Percentiles rank a stretch among this genome's conserved stretches.
Conservation (phyloP, 257 asterid species). For the Solanum chiquidenum region DNA sequence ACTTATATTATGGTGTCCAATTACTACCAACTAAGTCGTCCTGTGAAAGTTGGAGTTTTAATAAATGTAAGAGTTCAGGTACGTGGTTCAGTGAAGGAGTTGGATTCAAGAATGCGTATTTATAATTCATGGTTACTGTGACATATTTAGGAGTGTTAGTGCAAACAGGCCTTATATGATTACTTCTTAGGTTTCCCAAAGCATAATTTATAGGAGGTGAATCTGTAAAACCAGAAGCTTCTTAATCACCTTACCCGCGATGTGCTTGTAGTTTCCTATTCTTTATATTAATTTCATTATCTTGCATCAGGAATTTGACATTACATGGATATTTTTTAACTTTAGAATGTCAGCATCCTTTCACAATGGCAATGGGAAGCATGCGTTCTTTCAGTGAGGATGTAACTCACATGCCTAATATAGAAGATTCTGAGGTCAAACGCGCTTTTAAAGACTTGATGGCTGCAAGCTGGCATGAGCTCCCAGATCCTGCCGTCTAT, state of each 20-base stretch:
- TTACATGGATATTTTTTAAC: constrained; percentile 1
- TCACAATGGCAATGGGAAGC: constrained; percentile 37
- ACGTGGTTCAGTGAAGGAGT: not conserved
- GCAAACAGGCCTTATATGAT: not conserved
- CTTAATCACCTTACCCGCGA: not conserved
- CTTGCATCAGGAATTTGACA: not conserved
- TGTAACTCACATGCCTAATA: constrained; percentile 46
- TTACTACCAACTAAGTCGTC: not conserved
- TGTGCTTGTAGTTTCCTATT: not conserved
- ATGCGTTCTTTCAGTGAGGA: constrained; percentile 61
- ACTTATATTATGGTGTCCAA: not conserved
- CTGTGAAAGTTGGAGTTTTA: not conserved
- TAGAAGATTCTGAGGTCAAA: constrained; percentile 57
- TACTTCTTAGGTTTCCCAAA: not conserved
- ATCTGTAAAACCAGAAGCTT: not conserved
- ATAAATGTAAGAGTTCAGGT: not conserved
- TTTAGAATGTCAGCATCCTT: constrained; percentile 36
- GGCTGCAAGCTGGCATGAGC: constrained; percentile 75
- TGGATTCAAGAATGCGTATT: not conserved
- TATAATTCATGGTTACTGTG: not conserved
- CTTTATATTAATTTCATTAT: not conserved
- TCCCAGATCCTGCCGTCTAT: constrained; percentile 49
- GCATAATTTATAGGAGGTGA: not conserved
- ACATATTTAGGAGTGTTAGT: not conserved
- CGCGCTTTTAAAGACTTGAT: constrained; percentile 77